These are phyloP conservation scores for Passalora sequoiae DNA, from an alignment of 2,329 filamentous ascomycete genomes.

Conservation along the genomic window DNA sequence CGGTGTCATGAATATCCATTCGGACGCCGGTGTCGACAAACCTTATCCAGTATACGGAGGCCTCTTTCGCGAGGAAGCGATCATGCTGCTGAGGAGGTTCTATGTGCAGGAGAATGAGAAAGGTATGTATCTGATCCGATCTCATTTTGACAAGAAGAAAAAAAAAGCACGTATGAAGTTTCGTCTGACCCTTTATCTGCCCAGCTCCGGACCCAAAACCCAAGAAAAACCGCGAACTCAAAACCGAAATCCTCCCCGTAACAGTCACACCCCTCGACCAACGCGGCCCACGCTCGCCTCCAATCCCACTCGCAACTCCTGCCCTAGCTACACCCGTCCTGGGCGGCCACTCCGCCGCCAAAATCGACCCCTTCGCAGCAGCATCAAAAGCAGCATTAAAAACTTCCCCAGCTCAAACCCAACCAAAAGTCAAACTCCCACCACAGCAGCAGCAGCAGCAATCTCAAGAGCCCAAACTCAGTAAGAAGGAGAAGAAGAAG, in stretches of 20 bases:
- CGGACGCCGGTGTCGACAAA: slow-evolving; percentile 66
- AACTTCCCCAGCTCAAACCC: neutral
- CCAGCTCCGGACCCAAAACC: slow-evolving; percentile 58
- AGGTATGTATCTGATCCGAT: slow-evolving; percentile 48
- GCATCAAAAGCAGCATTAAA: too few species aligned
- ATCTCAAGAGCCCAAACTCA: neutral
- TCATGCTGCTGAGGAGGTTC: slow-evolving; percentile 85
- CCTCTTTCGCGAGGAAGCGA: slow-evolving; percentile 85
- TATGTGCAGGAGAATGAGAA: slow-evolving; percentile 97
- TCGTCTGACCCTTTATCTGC: neutral
- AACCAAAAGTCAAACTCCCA: neutral
- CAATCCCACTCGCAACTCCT: slow-evolving; percentile 1
- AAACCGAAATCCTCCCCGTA: slow-evolving; percentile 52
- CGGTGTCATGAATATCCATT: slow-evolving; percentile 82
- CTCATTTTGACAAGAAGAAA: neutral
- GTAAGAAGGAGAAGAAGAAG: slow-evolving; percentile 2
- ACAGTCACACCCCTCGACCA: slow-evolving; percentile 26
- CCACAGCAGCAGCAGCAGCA: neutral
- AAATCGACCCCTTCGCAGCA: slow-evolving; percentile 4
- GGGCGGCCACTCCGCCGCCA: slow-evolving; percentile 12
- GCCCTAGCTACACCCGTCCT: slow-evolving; percentile 19
- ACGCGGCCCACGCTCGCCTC: slow-evolving; percentile 3
- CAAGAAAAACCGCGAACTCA: slow-evolving; percentile 60
- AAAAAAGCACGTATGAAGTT: neutral
- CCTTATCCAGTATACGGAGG: slow-evolving; percentile 81